Base-by-base conservation (phyloP, 495 filamentous ascomycete species). In the Neurospora sp. region DNA sequence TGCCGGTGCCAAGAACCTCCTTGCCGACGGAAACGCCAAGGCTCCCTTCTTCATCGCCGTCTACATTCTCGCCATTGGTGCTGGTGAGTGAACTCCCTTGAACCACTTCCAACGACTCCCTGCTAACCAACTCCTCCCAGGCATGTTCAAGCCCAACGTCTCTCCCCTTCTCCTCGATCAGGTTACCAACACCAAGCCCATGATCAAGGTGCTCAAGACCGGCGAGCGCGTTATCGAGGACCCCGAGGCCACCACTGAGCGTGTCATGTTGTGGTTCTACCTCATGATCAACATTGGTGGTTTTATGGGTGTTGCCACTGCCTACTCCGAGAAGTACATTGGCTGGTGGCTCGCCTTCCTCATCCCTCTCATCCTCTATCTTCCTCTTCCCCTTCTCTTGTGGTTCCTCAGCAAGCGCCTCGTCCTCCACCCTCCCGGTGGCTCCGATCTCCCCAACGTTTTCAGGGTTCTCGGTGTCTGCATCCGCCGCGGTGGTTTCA, bases 261-360 rank as follows among this genome's bases (percentile, higher is more conserved):
- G 85, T 10, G 86, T 90, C n/a, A 89, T 89, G 83, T 86, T 90
- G 46, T 86, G 89, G 78, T 91, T 87, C 76, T 91, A 90, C 75
- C 87, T 88, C 77, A 84, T 87, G 75, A 88, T 87, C 76, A 88
- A 97, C 83, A 75, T 96, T 72, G 88, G 86, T 86, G 70, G 88
- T 89, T 76, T 90, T 86, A 74, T 85, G 88, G 74, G 85, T 89
- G 81, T 85, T 39, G 83, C 84, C 5, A 85, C 84, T 6, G 78
- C 83, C 3, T 85, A 85, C 73, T 79, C 83, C 11, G 84, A 85
- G 76, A 85, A 85, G 71, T 85, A 84, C 76, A 84, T 90, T 38
- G 91, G 89, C 70, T 93, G 91, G 86, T 94, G 90, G 90, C 78
- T 85, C 38, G 83, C 89, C n/a, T 94, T 90, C 81, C 82, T 94